phyloP scores from a whole-genome alignment of 352 stramenopile species.

The Phytopythium cucurbitacearum region DNA sequence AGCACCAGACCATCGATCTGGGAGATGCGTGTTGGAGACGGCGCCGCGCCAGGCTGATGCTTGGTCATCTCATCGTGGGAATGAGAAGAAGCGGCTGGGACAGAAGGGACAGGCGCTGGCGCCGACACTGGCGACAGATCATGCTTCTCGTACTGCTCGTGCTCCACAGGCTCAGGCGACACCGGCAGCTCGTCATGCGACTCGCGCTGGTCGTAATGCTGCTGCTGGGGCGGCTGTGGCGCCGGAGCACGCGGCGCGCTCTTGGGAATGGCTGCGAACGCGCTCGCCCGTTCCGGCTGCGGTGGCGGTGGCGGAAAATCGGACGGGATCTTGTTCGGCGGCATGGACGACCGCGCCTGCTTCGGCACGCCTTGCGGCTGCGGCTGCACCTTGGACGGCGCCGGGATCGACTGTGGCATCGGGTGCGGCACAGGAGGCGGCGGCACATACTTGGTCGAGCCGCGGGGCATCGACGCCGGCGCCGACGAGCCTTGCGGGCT shows the following conservation, averaged over 20 bases:
- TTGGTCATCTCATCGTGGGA: no score
- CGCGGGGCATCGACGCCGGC: slow-evolving; percentile 22
- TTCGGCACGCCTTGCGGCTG: slow-evolving; percentile 7
- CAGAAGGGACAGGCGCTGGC: background rate
- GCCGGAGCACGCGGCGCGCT: background rate
- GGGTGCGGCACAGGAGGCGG: background rate
- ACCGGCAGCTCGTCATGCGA: background rate
- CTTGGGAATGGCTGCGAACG: slow-evolving; percentile 19
- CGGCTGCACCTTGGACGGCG: no score
- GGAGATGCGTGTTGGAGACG: slow-evolving; percentile 7
- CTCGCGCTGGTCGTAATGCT: no score
- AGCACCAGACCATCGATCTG: slow-evolving; percentile 35
- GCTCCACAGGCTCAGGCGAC: background rate
- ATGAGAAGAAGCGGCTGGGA: no score
- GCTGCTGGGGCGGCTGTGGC: background rate
- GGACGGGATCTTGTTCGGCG: slow-evolving; percentile 21
- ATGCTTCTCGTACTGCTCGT: slow-evolving; percentile 2
- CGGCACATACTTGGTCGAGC: slow-evolving; percentile 18
- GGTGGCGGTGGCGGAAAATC: slow-evolving; percentile 24
- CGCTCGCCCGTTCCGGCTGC: slow-evolving; percentile 24
- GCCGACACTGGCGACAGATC: background rate
- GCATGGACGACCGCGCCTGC: slow-evolving; percentile 27
- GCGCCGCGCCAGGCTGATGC: no score
- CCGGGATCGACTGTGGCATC: no score
- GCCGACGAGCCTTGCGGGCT: slow-evolving; percentile 54